Base-by-base conservation (phyloP, 257 asterid genomes). In the Jaltomata sinuosa region DNA sequence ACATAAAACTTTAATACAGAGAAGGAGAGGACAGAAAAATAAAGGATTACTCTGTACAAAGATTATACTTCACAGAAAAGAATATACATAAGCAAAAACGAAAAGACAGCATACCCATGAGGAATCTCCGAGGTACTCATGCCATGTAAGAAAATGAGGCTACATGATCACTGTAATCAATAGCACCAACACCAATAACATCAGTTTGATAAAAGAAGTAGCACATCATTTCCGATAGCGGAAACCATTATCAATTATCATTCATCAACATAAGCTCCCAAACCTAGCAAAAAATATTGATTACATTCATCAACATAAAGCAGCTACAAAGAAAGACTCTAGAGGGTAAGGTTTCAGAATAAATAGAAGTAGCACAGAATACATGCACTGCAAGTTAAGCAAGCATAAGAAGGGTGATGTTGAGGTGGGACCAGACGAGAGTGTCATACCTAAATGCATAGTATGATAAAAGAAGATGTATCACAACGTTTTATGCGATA, bases 51-150 rank as follows among this genome's bases (percentile, higher is more conserved):
- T 38, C 31, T 71, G 53, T 71, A 38, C 25, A 38, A n/a, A 21
- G 79, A 71, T n/a, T 71, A 71, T 21, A 69, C 79, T 69, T 40
- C 31, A 69, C 8, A 19, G 11, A n/a, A 38, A 69, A 69, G 79
- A 71, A 22, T n/a, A 71, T 71, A 38, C 79, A 71, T 71, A 38
- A 31, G 79, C 31, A 21, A n/a, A 11, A 5, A 62, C 6, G 22
- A 67, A 38, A 38, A n/a, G 53, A 21, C 11, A 71, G 32, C 32
- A 80, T 94, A 96, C 99, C 99, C 98, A 79, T 96, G 99, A 87
- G 99, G 98, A 90, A 94, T 90, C 87, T 96, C 99, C 99, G 98
- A 96, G 65, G 99, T 96, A 88, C 98, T 94, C 99, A 96, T 96
- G 89, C 99, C 98, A 85, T 98, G 98, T 82, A 94, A n/a, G 99